These are phyloP conservation scores for Cryphonectria carpinicola DNA, from an alignment of 2,329 filamentous ascomycete genomes.

Conservation along the genomic window DNA sequence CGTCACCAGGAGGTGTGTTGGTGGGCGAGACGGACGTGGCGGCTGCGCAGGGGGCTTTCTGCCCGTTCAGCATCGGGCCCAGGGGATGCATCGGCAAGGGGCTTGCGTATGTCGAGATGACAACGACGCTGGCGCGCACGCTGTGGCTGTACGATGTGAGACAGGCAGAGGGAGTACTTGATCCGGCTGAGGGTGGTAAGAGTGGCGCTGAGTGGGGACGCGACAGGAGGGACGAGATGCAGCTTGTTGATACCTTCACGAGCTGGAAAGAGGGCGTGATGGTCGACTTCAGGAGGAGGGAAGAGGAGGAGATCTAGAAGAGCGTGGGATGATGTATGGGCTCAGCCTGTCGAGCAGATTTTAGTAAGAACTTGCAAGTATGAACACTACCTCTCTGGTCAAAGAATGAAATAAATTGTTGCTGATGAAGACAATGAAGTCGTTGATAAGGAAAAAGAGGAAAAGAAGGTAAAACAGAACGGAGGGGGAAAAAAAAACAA, in stretches of 20 bases:
- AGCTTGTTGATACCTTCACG: slow-evolving; percentile 74
- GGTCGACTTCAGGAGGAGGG: slow-evolving; percentile 60
- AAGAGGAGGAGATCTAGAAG: slow-evolving; percentile 17
- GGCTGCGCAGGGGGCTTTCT: slow-evolving; percentile 69
- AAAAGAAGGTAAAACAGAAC: not conserved
- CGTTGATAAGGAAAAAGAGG: not conserved
- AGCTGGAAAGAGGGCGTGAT: slow-evolving; percentile 73
- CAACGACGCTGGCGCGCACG: slow-evolving; percentile 62
- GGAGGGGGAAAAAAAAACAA: too few species aligned
- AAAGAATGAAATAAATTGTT: not conserved
- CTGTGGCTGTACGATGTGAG: slow-evolving; percentile 66
- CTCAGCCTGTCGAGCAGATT: not conserved
- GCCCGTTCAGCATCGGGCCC: slow-evolving; percentile 72
- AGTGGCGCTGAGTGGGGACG: slow-evolving; percentile 56
- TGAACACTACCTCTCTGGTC: not conserved
- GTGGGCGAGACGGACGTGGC: slow-evolving; percentile 56
- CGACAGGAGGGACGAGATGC: slow-evolving; percentile 64
- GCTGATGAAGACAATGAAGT: not conserved
- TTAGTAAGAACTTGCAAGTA: not conserved
- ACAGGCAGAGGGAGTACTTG: slow-evolving; percentile 50
- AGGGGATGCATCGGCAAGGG: slow-evolving; percentile 75
- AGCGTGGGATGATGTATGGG: not conserved
- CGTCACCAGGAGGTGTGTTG: slow-evolving; percentile 36
- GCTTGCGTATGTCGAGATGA: slow-evolving; percentile 70
- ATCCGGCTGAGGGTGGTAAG: slow-evolving; percentile 55